These are phyloP conservation scores for Dryadomyces quercivorus DNA, from an alignment of 2,329 filamentous ascomycete genomes.

Conservation along the genomic window DNA sequence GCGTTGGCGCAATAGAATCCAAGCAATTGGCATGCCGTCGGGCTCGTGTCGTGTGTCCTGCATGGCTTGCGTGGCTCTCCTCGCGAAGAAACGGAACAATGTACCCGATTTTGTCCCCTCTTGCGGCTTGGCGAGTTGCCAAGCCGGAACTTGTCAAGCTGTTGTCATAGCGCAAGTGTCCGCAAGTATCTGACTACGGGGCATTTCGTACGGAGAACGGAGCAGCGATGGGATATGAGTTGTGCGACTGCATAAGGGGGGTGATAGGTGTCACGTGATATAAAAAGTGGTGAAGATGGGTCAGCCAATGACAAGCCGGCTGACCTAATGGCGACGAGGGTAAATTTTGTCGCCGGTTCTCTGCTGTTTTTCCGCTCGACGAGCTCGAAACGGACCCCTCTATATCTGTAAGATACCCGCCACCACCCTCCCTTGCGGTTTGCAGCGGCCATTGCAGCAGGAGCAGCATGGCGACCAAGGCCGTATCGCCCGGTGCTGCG, in stretches of 20 bases:
- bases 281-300: not conserved
- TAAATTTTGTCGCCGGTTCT: not conserved
- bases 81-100: not conserved
- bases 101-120: not conserved
- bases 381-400: not conserved
- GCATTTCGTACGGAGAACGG: too few relatives aligned
- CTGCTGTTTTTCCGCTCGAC: not conserved
- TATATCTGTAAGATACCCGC: too few relatives aligned
- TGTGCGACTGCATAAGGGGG: not conserved
- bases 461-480: slow-evolving; percentile 16
- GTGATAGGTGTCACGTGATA: not conserved
- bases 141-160: not conserved
- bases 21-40: not conserved
- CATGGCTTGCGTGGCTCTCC: not conserved
- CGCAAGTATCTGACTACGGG: too few relatives aligned
- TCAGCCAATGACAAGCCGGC: not conserved
- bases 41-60: not conserved
- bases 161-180: not conserved
- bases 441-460: not conserved
- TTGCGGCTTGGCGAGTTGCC: not conserved
- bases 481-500: slow-evolving; percentile 48
- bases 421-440: not conserved
- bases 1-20: not conserved
- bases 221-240: too few relatives aligned
- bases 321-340: not conserved